Conservation (phyloP, 2,329 filamentous ascomycete species). For the Colletotrichum noveboracense region DNA sequence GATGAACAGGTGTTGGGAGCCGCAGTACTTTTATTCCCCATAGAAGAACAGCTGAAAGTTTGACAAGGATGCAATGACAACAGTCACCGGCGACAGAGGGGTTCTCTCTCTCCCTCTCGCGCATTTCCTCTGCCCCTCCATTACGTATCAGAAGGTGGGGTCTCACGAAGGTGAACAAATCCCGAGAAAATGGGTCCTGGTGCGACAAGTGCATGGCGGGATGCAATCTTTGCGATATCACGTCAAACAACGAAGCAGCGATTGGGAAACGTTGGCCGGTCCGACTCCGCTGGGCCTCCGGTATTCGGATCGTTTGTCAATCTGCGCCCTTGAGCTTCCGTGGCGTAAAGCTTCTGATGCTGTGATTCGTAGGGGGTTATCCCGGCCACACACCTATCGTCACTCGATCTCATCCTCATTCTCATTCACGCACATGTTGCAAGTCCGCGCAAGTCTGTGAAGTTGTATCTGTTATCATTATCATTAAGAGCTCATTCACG, state of each 20-base stretch:
- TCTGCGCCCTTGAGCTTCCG: not conserved
- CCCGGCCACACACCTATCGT: not conserved
- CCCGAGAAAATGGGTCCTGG: slow-evolving; percentile 20
- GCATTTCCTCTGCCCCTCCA: slow-evolving; percentile 11
- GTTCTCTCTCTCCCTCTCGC: not conserved
- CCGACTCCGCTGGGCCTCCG: not conserved
- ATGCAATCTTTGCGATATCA: slow-evolving; percentile 5
- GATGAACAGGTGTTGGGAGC: not conserved
- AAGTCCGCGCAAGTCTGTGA: not conserved
- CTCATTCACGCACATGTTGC: not conserved
- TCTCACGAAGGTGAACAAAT: not conserved
- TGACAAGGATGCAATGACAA: not conserved
- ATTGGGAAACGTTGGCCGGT: not conserved
- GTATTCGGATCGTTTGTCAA: not conserved
- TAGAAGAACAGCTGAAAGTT: not conserved
- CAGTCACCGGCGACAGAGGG: not conserved
- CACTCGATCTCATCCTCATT: not conserved
- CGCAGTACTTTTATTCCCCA: not conserved
- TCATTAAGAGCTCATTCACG: slow-evolving; percentile 15
- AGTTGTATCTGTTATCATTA: slow-evolving; percentile 12
- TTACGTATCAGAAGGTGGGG: slow-evolving; percentile 14
- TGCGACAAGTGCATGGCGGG: slow-evolving; percentile 12
- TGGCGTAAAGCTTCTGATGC: not conserved
- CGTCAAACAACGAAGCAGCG: not conserved
- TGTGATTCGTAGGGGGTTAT: not conserved